Conservation (phyloP, 495 filamentous ascomycete genomes). For the Achaetomiella virescens region DNA sequence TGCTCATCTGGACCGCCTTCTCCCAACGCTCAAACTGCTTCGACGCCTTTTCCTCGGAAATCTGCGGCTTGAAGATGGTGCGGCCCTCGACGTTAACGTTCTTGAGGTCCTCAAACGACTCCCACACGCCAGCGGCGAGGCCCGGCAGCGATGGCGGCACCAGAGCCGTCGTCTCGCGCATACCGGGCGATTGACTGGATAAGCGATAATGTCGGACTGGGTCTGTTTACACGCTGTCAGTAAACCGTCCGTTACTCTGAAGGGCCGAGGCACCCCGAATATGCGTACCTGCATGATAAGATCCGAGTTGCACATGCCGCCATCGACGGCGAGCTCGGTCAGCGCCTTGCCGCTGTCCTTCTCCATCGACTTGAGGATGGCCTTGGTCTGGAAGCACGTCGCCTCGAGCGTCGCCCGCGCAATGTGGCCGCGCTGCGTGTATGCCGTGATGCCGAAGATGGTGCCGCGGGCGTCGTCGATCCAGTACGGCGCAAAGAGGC, state of each 20-base stretch:
- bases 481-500: conserved; percentile 94
- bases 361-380: conserved; percentile 90
- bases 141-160: conserved; percentile 88
- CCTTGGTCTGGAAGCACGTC: conserved; percentile 89
- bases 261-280: not conserved
- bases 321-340: conserved; percentile 74
- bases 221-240: conserved; percentile 33
- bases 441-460: conserved; percentile 84
- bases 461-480: conserved; percentile 92
- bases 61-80: conserved; percentile 63
- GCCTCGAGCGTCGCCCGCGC: conserved; percentile 91
- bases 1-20: conserved; percentile 85
- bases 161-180: conserved; percentile 96
- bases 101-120: conserved; percentile 67
- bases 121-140: conserved; percentile 80
- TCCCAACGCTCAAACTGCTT: conserved; percentile 75
- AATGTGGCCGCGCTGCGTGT: conserved; percentile 83
- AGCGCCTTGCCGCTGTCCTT: conserved; percentile 76
- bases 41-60: conserved; percentile 52
- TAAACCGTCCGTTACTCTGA: not conserved
- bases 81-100: conserved; percentile 70
- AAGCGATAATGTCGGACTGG: conserved; percentile 83
- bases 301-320: conserved; percentile 89
- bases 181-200: conserved; percentile 81
- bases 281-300: conserved; percentile 70